These are phyloP conservation scores for Raphidocelis subcapitata DNA, from an alignment of 139 green algal genomes.

Conservation along the genomic window DNA sequence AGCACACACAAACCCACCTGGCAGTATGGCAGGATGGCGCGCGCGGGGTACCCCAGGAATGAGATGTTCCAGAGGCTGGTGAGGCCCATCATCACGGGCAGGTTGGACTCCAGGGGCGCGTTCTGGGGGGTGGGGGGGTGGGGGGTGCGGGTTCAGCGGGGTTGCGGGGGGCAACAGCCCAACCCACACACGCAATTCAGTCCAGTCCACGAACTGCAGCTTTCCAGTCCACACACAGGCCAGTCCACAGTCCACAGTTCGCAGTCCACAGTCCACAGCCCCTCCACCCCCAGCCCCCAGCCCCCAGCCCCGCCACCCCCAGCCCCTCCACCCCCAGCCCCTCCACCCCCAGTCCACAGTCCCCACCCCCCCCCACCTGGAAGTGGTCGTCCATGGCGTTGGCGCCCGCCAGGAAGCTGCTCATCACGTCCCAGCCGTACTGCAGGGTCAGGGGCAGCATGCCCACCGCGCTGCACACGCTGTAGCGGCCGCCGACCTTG, in stretches of 20 bases:
- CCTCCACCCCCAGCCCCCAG: no score
- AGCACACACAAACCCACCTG: conserved; percentile 64
- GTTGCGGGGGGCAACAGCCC: no score
- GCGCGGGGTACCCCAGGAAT: conserved; percentile 90
- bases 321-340: no score
- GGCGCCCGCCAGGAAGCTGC: conserved; percentile 87
- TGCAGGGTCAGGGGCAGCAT: conserved; percentile 94
- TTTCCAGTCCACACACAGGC: no score
- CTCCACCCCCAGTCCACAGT: no score
- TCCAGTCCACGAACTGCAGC: no score
- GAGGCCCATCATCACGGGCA: conserved; percentile 96
- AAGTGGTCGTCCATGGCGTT: conserved; percentile 95
- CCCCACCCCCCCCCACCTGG: conserved; percentile 15
- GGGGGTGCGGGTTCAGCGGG: not conserved
- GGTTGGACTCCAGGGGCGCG: conserved; percentile 88
- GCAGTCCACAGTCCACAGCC: no score
- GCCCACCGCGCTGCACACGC: conserved; percentile 94
- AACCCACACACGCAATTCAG: no score
- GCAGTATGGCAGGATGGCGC: conserved; percentile 97
- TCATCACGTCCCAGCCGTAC: conserved; percentile 90
- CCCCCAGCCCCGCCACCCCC: no score
- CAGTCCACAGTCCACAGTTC: no score
- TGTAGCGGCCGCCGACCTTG: conserved; percentile 94
- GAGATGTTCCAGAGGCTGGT: conserved; percentile 94
- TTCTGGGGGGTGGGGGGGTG: conserved; percentile 18